Conservation (phyloP, 179 eudicot genomes). For the Silene vulgaris region DNA sequence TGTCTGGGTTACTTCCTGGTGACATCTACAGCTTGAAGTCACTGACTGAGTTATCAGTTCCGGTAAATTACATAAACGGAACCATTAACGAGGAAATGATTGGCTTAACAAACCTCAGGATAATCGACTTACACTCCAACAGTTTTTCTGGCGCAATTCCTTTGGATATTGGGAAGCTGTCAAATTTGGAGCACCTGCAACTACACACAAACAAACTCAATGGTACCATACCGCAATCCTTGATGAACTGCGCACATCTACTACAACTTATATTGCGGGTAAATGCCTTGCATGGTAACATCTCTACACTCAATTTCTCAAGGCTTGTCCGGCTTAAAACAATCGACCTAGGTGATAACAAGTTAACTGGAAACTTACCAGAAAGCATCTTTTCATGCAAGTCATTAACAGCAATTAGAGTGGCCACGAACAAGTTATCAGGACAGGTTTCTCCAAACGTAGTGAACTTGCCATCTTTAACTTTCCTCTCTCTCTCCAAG, state of each 20-base stretch:
- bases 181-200: slow-evolving; percentile 43
- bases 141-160: slow-evolving; percentile 51
- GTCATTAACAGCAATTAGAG: slow-evolving; percentile 62
- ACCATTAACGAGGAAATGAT: slow-evolving; percentile 30
- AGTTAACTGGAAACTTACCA: slow-evolving; percentile 59
- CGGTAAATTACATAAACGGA: slow-evolving; percentile 58
- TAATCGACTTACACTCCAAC: slow-evolving; percentile 49
- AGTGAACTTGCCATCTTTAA: slow-evolving; percentile 38
- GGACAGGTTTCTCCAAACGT: slow-evolving; percentile 56
- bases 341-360: slow-evolving; percentile 74
- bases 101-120: slow-evolving; percentile 43
- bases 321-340: slow-evolving; percentile 38
- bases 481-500: slow-evolving; percentile 55
- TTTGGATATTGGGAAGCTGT: slow-evolving; percentile 47
- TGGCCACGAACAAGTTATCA: slow-evolving; percentile 46
- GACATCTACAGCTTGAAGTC: slow-evolving; percentile 38
- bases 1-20: slow-evolving; percentile 48
- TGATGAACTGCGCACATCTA: slow-evolving; percentile 57
- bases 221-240: slow-evolving; percentile 62
- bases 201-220: slow-evolving; percentile 57
- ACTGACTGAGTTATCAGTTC: slow-evolving; percentile 48
- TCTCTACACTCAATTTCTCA: slow-evolving; percentile 65
- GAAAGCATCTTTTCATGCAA: slow-evolving; percentile 57
- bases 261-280: slow-evolving; percentile 46
- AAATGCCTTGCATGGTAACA: slow-evolving; percentile 54